Base-by-base conservation (phyloP, 805 yeast species). In the Saccharomycopsis oosterbeekiorum region DNA sequence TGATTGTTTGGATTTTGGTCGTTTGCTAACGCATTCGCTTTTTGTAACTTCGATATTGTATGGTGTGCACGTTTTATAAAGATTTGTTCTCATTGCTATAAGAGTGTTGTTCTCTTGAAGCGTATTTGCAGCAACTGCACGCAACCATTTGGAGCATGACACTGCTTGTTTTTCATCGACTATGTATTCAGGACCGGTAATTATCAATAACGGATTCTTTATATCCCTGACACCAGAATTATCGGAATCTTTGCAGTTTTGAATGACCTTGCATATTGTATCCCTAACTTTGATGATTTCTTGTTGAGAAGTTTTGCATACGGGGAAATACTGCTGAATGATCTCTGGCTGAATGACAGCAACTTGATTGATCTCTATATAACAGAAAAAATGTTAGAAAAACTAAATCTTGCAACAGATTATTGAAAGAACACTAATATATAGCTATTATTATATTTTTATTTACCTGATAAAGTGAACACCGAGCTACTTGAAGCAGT, bases 271-370 rank as follows among this genome's bases (percentile, higher is more conserved):
- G 9, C 53, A 21, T 15, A 47, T 14, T 47, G 2, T 11, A 9
- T 68, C 64, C 62, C 81, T 68, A 62, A 73, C 71, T 1, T 61
- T 59, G 24, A 73, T 65, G 5, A 77, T 72, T 59, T 74, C 72
- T 11, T 61, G 41, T 40, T 71, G 67, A 21, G 74, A 64, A 1
- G 58, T 56, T 11, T 69, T 70, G 37, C 73, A 65, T 4, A 72
- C 68, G 2, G 81, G 80, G 56, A 69, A 73, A 55, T 70, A 70
- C 56, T 73, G 72, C 61, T 78, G 81, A 8, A 77, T 69, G 9
- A 77, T 75, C 61, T 77, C 80, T 0, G 82, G 81, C 63, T 74
- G 78, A 2, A 78, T 75, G 24, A 77, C 70, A 0, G 76, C 71
- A 47, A 71, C 69, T 26, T 73, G 72, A 10, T 77, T 77, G 53